Evolutionary conservation across 2,329 filamentous ascomycete genomes (phyloP), one percentile per base, ranked within the genome.

Genomic region (Aspergillus spinulosporus): DNA sequence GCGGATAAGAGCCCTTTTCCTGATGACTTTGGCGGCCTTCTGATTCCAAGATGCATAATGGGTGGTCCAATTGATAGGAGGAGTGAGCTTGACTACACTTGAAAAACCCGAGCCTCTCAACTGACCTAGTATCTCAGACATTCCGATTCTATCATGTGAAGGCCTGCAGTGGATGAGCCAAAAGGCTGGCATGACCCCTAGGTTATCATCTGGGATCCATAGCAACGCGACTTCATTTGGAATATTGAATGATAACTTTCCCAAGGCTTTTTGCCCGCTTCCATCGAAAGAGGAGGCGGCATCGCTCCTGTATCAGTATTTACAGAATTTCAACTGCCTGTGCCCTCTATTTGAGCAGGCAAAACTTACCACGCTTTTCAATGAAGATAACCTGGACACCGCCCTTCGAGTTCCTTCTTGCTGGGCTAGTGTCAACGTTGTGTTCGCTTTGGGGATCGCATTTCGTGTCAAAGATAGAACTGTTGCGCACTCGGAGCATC

Each of bases 111-210:
- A 37, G 8, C 29, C 2, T 2, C 6, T 42, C 5, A 31, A 4
- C 11, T 53, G 26, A 53, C 43, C 21, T 45, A 43, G 3, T 4
- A 5, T n/a, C 14, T 4, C 37, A 62, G 60, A 56, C 34, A 49
- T 62, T 4, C 52, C 51, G 2, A 43, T 52, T 29, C 37, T 59
- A 28, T 60, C 60, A 11, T 42, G 15, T 8, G 59, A 57, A 39
- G 60, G 60, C 2, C 21, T 59, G n/a, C 51, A 60, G 12, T 62
- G 60, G 60, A 54, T 62, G 39, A 44, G 51, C n/a, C 51, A 49
- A 31, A 59, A 60, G 28, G 31, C 52, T 9, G 60, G 54, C 7
- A 21, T 36, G 32, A 36, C 43, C 48, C 45, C 57, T 12, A 2
- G 36, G 0, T n/a, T 56, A 15, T 42, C 42, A 2, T 31, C 47